Base-by-base conservation (phyloP, 148 eudicot genomes). In the Rhododendron ovatum region DNA sequence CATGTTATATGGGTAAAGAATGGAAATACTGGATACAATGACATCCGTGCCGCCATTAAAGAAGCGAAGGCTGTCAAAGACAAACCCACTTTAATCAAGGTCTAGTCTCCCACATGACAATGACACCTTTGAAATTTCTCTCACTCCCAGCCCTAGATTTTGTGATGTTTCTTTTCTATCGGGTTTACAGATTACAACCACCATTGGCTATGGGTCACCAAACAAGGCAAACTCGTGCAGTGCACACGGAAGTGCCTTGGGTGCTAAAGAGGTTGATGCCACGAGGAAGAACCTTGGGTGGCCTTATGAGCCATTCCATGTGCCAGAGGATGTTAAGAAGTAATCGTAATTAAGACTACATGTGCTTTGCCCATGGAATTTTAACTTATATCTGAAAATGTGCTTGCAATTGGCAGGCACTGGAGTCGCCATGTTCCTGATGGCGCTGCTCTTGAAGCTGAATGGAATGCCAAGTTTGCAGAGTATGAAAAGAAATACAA, bases 201-300 rank as follows among this genome's bases (percentile, higher is more conserved):
- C 94, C 4, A 92, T 91, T 71, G 95, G 95, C 45, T 93, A 86
- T 90, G 94, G 95, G 26, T 93, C 95, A 24, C 95, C 95, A 13
- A 93, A 93, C 93, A 93, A 93, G 90, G 91, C 95, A 2, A 93
- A 93, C 89, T 90, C 95, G 18, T 92, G 91, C 88, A 92, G 94
- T 89, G 94, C 88, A n/a, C 94, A 93, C 33, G 95, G 95, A 67
- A 80, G 87, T 87, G 81, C 81, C 26, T 78, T 78, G 81, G 81
- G 81, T 78, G 30, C 81, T 45, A 78, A 78, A 45, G 81, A 93
- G 89, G 94, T 93, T 48, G 95, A 93, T 51, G 95, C 95, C 63
- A 93, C 95, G 12, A 93, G 95, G 90, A 82, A 90, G 88, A 92
- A 93, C 75, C 94, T 93, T 48, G 91, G 92, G 30, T 93, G 95